These are phyloP conservation scores for Citrus mangshanensis DNA, from an alignment of 345 rosid species.

Conservation along the genomic window DNA sequence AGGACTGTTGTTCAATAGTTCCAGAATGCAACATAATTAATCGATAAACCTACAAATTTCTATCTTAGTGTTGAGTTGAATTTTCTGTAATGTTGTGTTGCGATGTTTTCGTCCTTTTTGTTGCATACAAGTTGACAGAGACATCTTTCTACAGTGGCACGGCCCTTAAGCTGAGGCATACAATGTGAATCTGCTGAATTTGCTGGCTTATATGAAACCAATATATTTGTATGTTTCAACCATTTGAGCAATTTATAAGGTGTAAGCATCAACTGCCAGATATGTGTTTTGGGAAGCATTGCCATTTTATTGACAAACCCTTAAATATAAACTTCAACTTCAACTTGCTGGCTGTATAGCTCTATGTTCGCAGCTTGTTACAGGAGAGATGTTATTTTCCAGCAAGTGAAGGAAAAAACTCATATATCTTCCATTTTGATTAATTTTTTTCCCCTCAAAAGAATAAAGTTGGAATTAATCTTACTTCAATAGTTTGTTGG, in stretches of 20 bases:
- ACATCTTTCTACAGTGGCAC: neutral
- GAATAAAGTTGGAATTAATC: neutral
- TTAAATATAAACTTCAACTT: neutral
- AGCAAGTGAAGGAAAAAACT: neutral
- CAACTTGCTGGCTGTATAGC: neutral
- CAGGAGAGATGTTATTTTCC: neutral
- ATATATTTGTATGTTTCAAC: neutral
- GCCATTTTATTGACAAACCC: neutral
- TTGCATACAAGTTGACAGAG: neutral
- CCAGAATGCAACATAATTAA: neutral
- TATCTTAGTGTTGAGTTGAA: neutral
- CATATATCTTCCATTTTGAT: neutral
- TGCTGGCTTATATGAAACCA: neutral
- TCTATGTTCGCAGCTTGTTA: neutral
- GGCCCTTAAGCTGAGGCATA: neutral
- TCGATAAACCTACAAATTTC: neutral
- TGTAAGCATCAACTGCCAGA: neutral
- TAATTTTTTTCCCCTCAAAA: neutral
- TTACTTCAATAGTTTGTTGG: neutral
- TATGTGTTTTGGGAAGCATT: neutral
- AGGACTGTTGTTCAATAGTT: constrained; percentile 5
- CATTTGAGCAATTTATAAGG: neutral
- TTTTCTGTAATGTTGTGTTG: neutral
- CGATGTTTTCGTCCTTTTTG: neutral
- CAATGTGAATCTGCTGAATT: neutral